phyloP scores from a whole-genome alignment of 1,284 basidiomycete species.

The Testicularia cyperi region DNA sequence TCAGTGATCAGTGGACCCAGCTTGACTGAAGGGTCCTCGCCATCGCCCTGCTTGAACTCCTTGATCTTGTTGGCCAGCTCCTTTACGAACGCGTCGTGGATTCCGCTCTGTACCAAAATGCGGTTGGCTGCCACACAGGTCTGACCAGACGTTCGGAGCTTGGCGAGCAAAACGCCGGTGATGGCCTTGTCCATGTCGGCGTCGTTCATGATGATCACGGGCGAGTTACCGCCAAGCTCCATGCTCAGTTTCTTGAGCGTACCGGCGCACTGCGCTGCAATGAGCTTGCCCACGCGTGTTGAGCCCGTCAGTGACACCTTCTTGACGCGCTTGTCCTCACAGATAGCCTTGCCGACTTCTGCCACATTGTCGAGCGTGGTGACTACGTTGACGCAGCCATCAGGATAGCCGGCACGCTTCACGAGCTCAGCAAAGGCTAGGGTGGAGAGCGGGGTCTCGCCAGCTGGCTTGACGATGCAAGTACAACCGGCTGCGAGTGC shows the following conservation, averaged over 20 bases:
- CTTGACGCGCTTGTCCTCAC: conserved; percentile 17
- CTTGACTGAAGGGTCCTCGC: conserved; percentile 9
- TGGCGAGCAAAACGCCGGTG: conserved; percentile 24
- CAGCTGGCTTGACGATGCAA: conserved; percentile 30
- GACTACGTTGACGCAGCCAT: conserved; percentile 25
- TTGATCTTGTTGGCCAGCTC: conserved; percentile 16
- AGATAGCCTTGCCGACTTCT: conserved; percentile 26
- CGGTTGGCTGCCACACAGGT: conserved; percentile 41
- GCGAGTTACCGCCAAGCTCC: conserved; percentile 89
- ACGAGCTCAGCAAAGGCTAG: conserved; percentile 29
- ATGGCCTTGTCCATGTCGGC: conserved; percentile 64
- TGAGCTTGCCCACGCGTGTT: conserved; percentile 26
- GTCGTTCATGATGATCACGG: conserved; percentile 74
- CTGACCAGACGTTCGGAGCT: conserved; percentile 33
- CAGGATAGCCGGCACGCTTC: conserved; percentile 18
- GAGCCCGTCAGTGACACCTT: conserved; percentile 35
- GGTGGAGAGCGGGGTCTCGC: conserved; percentile 20
- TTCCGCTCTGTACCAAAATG: conserved; percentile 27
- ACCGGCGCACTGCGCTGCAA: conserved; percentile 16
- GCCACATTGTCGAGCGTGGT: conserved; percentile 21
- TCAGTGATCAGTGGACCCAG: conserved; percentile 34
- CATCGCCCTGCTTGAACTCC: conserved; percentile 32
- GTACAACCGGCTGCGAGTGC: conserved; percentile 24
- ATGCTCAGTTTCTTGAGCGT: conserved; percentile 79
- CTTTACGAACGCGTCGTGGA: conserved; percentile 32